Evolutionary conservation across 208 protist genomes (phyloP), one percentile per base, ranked within the genome.

Genomic region (Leptomonas seymouri): DNA sequence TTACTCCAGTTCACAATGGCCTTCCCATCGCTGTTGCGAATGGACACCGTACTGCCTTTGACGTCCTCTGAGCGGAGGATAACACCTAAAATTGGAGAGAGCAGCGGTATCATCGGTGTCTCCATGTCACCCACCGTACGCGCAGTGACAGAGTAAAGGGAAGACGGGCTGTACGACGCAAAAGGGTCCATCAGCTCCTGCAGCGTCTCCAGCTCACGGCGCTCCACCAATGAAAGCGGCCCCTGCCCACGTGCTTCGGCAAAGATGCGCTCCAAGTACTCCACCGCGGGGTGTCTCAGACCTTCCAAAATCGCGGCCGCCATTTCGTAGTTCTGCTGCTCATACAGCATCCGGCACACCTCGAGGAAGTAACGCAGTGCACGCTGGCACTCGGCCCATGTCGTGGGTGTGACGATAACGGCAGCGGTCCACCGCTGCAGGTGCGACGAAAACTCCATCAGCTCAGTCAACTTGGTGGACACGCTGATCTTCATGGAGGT

Each of bases 291-390:
- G 76, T 93, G 80, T 30, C 79, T 69, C 53, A 93, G 64, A 2
- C 84, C 87, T 3, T 71, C 71, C 20, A 93, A 67, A 2, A 93
- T 71, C 18, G 83, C 78, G 3, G 84, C 67, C 14, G 85, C 80
- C 61, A 87, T 74, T 55, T 93, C 84, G 63, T 90, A 93, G 62
- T 90, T 90, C 69, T 90, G 84, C 57, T 74, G 56, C 27, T 89
- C 85, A 58, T 90, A 90, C 36, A 93, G 68, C 39, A 74, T 65
- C 9, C 80, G 76, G 60, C 84, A 87, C 25, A 90, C 50, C 39
- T 83, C 76, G 11, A 93, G 57, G 18, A 75, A 65, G 48, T 85
- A 78, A 1, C 73, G 69, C 48, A 88, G 44, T 2, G 49, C 53
- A 8, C 58, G 61, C 48, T 76, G 80, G 48, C 81, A 81, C 2